Percentiles rank a stretch among this genome's conserved stretches.
These are phyloP conservation scores for Cordyceps cicadae DNA, from an alignment of 2,329 filamentous ascomycete species.

Conservation along the genomic window DNA sequence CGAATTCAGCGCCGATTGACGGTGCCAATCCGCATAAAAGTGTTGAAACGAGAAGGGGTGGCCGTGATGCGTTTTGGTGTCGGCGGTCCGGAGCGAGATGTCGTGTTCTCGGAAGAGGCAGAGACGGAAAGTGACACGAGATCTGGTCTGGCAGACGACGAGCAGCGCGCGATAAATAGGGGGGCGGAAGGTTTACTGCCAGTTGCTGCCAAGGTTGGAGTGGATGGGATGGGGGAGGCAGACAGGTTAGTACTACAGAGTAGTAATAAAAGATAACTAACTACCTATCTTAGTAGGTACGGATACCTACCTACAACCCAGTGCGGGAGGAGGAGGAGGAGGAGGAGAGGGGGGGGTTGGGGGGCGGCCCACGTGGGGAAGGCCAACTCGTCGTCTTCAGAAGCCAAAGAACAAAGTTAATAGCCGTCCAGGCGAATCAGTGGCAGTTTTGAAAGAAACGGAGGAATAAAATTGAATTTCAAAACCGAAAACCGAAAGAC, in stretches of 20 bases:
- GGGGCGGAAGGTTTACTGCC: background rate
- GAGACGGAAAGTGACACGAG: background rate
- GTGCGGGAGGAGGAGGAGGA: background rate
- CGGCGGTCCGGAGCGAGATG: background rate
- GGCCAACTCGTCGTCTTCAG: background rate
- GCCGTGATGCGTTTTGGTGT: background rate
- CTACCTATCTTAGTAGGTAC: no score
- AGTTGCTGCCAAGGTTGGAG: no score
- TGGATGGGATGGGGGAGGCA: background rate
- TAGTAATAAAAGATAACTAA: no score
- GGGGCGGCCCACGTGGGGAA: slow-evolving; percentile 6
- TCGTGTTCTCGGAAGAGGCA: background rate
- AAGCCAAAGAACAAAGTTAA: background rate
- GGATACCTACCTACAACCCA: background rate
- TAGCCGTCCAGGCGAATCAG: background rate
- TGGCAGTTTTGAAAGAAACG: background rate
- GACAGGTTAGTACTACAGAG: no score
- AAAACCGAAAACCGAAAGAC: background rate
- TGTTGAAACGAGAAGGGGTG: background rate
- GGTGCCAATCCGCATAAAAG: background rate
- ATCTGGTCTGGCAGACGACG: background rate
- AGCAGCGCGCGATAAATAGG: background rate
- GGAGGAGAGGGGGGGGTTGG: no score
- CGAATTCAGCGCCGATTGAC: background rate
- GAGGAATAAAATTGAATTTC: background rate